Base-by-base conservation (phyloP, 2,329 filamentous ascomycete genomes). In the Fusarium sp. region DNA sequence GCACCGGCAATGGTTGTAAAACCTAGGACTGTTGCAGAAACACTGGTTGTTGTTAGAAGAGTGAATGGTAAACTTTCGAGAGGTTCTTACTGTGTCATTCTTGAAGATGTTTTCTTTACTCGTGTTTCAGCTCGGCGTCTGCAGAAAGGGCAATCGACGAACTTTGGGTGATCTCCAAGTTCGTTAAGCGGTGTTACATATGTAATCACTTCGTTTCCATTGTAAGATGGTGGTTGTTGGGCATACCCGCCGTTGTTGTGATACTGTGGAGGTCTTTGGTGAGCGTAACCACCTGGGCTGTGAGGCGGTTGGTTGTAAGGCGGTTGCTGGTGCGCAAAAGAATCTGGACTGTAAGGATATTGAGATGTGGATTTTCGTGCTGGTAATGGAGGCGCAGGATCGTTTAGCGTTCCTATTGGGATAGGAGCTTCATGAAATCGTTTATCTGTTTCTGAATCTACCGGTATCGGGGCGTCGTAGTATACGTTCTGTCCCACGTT, bases 81-180 rank as follows among this genome's bases (percentile, higher is more conserved):
- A 0, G 2, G 4, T 13, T 18, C 69, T 57, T 25, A 75, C 74
- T 75, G 74, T n/a, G 74, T 75, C 16, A 60, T 41, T 8, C 22
- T 49, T 0, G 74, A 75, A 5, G 74, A 59, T 3, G 46, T 47
- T 29, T 75, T 71, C 56, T 76, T 72, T 4, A 75, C 69, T 5
- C 60, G 40, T 3, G 74, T 75, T 37, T 74, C 65, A 9, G 48
- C 55, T 3, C 72, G 69, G 8, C 52, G 62, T 20, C 34, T 53
- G 22, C 74, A 75, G 25, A 75, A 75, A 0, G 74, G 74, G 13
- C 74, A 75, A 18, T 75, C 74, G 2, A 75, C 63, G 22, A 57
- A 67, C 7, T 75, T 74, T 6, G 74, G 55, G 11, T 75, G 61
- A 10, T 75, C 72, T 11, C 61, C 63, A 5, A 75, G 69, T 1